Conservation (phyloP, 2,329 filamentous ascomycete species). For the Claviceps cyperi region DNA sequence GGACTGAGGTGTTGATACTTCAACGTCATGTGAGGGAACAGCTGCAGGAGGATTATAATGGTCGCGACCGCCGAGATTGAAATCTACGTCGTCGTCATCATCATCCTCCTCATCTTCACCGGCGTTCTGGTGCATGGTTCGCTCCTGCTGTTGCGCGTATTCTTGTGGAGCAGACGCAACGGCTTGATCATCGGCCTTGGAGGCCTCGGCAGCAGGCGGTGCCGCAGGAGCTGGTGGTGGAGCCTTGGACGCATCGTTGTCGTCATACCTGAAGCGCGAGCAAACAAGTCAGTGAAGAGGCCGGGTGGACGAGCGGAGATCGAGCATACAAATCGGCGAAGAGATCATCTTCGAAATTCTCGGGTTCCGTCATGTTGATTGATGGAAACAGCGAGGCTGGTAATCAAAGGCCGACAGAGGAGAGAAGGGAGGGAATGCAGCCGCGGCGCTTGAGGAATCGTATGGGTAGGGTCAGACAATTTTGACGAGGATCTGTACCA, state of each 20-base stretch:
- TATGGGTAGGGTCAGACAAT: background rate
- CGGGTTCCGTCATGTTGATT: slow-evolving; percentile 55
- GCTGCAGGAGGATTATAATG: slow-evolving; percentile 16
- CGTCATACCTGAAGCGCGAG: slow-evolving; percentile 43
- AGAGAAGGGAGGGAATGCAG: background rate
- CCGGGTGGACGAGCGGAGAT: background rate
- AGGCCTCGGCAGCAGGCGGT: slow-evolving; percentile 13
- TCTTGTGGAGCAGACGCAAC: slow-evolving; percentile 7
- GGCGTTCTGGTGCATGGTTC: slow-evolving; percentile 27
- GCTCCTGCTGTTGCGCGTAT: slow-evolving; percentile 18
- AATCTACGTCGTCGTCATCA: slow-evolving; percentile 37
- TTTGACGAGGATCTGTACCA: background rate
- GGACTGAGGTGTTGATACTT: slow-evolving; percentile 18
- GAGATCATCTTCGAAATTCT: slow-evolving; percentile 83
- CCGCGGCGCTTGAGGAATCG: slow-evolving; percentile 1
- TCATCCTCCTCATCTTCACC: slow-evolving; percentile 32
- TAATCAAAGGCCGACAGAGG: background rate
- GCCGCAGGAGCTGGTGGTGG: slow-evolving; percentile 19
- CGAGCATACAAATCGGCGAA: slow-evolving; percentile 76
- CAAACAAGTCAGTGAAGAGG: slow-evolving; percentile 3
- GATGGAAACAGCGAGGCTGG: background rate
- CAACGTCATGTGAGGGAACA: slow-evolving; percentile 17
- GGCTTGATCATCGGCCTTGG: slow-evolving; percentile 15
- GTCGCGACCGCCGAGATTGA: slow-evolving; percentile 38
- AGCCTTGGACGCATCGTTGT: slow-evolving; percentile 36